These are phyloP conservation scores for Amaranthus tricolor DNA, from an alignment of 179 eudicot species.

Conservation along the genomic window DNA sequence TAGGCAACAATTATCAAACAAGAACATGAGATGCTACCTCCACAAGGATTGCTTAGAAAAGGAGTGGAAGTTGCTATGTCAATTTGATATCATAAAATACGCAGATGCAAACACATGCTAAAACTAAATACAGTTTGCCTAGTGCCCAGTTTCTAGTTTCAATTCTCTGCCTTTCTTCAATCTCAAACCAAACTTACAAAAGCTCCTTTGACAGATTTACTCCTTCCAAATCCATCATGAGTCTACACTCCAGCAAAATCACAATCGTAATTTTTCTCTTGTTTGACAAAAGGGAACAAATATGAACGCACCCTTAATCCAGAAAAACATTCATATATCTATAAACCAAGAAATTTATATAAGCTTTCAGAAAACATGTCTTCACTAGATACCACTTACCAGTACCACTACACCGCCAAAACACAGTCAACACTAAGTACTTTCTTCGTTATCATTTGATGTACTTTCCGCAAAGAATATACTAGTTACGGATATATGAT, in stretches of 20 bases:
- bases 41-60: not conserved
- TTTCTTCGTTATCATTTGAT: too few relatives aligned
- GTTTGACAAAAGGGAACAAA: not conserved
- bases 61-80: not conserved
- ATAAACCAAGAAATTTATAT: too few relatives aligned
- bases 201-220: not conserved
- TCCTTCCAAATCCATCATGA: not conserved
- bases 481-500: too few relatives aligned
- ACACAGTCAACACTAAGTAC: too few relatives aligned
- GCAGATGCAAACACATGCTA: not conserved
- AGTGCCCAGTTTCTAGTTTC: not conserved
- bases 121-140: not conserved
- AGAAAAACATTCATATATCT: not conserved
- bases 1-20: not conserved
- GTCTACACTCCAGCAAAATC: not conserved
- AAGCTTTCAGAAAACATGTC: too few relatives aligned
- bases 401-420: too few relatives aligned
- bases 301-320: not conserved
- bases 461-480: too few relatives aligned
- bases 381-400: too few relatives aligned
- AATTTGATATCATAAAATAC: too few relatives aligned
- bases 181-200: not conserved
- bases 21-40: not conserved
- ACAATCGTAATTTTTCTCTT: not conserved
- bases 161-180: not conserved